Evolutionary conservation across 495 filamentous ascomycete genomes (phyloP), one percentile per base, ranked within the genome.

Genomic region (Trichoderma virens): DNA sequence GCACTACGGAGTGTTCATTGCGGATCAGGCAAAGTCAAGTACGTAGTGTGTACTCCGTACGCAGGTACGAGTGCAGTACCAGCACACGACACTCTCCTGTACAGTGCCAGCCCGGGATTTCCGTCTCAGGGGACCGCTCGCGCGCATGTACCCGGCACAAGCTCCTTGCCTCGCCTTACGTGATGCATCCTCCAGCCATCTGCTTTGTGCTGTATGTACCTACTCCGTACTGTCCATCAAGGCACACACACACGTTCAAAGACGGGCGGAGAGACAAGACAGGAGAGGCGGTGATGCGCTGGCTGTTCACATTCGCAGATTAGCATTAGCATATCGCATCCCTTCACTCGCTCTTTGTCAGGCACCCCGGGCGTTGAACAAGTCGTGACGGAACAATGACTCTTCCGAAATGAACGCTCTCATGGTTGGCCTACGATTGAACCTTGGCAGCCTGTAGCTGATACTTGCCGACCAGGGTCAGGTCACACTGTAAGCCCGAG

Each of bases 281-380:
- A 9, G 30, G 51, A 28, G 16, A 56, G 51, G 51, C 51, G 51
- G 51, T 56, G 51, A 56, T 56, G 51, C 51, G 51, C 51, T 56
- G 51, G 11, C 5, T 14, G 18, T 18, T 45, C n/a, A 18, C n/a
- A n/a, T n/a, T n/a, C n/a, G n/a, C n/a, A n/a, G n/a, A n/a, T n/a
- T n/a, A n/a, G n/a, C n/a, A n/a, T n/a, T n/a, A n/a, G n/a, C n/a
- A n/a, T n/a, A n/a, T n/a, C n/a, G n/a, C n/a, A n/a, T n/a, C n/a
- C n/a, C n/a, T n/a, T n/a, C n/a, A n/a, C n/a, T n/a, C n/a, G 41
- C 8, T 45, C 41, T 13, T 45, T 45, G 41, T 45, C n/a, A 5
- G 41, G 41, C 41, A 45, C 41, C 41, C 41, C n/a, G 16, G 41
- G 11, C 41, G 16, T 38, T 13, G 13, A 38, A 13, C 35, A 38